Percentiles rank a stretch among this genome's conserved stretches.
phyloP scores from a whole-genome alignment of 257 asterid genomes.

The Capsicum pubescens region DNA sequence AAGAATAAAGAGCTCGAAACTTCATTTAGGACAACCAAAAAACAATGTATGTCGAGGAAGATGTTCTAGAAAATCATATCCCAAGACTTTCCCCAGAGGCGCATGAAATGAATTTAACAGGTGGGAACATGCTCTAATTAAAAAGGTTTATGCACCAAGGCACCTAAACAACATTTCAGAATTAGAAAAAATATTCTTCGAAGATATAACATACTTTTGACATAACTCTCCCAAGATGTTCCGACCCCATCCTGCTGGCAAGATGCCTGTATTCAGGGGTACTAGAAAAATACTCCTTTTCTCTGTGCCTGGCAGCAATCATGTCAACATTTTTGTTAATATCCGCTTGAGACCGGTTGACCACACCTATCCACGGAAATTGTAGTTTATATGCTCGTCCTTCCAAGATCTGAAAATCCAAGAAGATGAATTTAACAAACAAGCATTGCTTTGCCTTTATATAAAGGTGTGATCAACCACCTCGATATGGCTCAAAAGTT shows the following conservation, averaged over 20 bases:
- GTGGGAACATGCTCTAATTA: neutral
- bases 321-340: slow-evolving; percentile 93
- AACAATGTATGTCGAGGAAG: slow-evolving; percentile 7
- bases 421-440: slow-evolving; percentile 25
- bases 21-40: slow-evolving; percentile 16
- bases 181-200: neutral
- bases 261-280: slow-evolving; percentile 94
- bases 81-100: neutral
- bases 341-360: slow-evolving; percentile 95
- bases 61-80: neutral
- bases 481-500: neutral
- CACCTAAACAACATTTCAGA: neutral
- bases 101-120: neutral
- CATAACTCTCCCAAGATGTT: slow-evolving; percentile 92
- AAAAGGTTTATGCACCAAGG: neutral
- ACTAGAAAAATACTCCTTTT: slow-evolving; percentile 86
- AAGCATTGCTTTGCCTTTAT: neutral
- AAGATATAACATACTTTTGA: slow-evolving; percentile 69
- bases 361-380: slow-evolving; percentile 99
- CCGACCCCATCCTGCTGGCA: slow-evolving; percentile 90
- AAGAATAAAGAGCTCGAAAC: neutral
- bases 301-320: slow-evolving; percentile 97
- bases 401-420: slow-evolving; percentile 78
- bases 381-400: slow-evolving; percentile 88
- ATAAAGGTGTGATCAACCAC: slow-evolving; percentile 7